Conservation (phyloP, 306 rosid genomes). For the Canavalia ensiformis region DNA sequence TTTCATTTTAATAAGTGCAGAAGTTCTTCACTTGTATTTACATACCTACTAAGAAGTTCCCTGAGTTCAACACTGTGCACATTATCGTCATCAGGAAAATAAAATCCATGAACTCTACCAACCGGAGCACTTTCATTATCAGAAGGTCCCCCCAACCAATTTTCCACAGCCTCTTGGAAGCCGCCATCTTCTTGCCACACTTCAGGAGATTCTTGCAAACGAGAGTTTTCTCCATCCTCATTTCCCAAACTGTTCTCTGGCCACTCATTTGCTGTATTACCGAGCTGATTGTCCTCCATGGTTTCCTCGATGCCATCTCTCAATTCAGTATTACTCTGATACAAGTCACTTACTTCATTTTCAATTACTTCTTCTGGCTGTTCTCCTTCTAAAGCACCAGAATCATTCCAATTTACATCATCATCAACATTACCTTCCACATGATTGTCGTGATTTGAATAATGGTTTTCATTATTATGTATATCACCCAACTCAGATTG, state of each 20-base stretch:
- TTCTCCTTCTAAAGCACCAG: conserved; percentile 58
- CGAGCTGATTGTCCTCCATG: conserved; percentile 57
- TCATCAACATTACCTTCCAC: conserved; percentile 47
- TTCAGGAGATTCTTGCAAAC: conserved; percentile 65
- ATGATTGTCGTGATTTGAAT: conserved; percentile 37
- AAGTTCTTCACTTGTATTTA: conserved; percentile 19
- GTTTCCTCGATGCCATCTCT: conserved; percentile 49
- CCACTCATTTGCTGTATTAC: conserved; percentile 61
- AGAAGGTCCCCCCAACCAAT: conserved; percentile 81
- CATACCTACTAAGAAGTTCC: conserved; percentile 89
- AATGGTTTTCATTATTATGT: conserved; percentile 42
- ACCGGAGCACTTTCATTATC: conserved; percentile 63
- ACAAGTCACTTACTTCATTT: conserved; percentile 60
- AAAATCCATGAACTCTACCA: conserved; percentile 60
- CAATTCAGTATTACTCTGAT: conserved; percentile 61
- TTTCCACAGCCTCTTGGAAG: conserved; percentile 80
- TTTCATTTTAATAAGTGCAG: conserved; percentile 22
- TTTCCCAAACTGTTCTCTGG: conserved; percentile 56
- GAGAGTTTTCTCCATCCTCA: conserved; percentile 64
- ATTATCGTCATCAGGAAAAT: conserved; percentile 88
- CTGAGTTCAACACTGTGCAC: conserved; percentile 76
- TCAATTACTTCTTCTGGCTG: conserved; percentile 55
- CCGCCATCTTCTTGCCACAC: conserved; percentile 71
- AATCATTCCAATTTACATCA: conserved; percentile 56
- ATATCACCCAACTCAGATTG: conserved; percentile 56